These are phyloP conservation scores for Alternaria novae-zelandiae DNA, from an alignment of 2,329 filamentous ascomycete genomes.

Conservation along the genomic window DNA sequence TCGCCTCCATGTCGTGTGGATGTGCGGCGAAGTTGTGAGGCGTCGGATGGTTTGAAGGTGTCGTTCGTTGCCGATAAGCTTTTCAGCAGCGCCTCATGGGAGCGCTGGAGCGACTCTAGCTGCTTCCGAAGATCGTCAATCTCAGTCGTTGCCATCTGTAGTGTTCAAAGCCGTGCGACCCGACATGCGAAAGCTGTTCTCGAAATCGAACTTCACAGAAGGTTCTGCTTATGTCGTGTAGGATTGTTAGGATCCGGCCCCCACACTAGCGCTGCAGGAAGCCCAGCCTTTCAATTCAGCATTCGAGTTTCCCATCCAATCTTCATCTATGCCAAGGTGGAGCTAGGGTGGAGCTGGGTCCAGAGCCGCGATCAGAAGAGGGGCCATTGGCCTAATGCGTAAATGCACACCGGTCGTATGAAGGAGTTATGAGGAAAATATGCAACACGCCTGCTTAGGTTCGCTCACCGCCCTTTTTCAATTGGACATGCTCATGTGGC, in stretches of 20 bases:
- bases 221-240: slow-evolving; percentile 7
- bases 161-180: not conserved
- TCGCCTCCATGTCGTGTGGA: slow-evolving; percentile 30
- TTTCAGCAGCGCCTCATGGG: slow-evolving; percentile 39
- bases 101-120: slow-evolving; percentile 40
- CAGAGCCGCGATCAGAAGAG: not conserved
- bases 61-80: slow-evolving; percentile 38
- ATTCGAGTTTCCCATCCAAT: slow-evolving; percentile 21
- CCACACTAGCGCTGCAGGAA: slow-evolving; percentile 23
- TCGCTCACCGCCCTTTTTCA: slow-evolving; percentile 32
- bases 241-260: slow-evolving; percentile 15
- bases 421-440: slow-evolving; percentile 12
- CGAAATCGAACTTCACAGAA: not conserved
- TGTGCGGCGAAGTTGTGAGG: slow-evolving; percentile 28
- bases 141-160: slow-evolving; percentile 34
- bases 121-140: slow-evolving; percentile 43
- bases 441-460: slow-evolving; percentile 2
- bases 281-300: slow-evolving; percentile 25
- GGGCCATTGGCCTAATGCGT: slow-evolving; percentile 7
- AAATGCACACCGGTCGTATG: not conserved
- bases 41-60: slow-evolving; percentile 33
- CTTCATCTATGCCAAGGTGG: slow-evolving; percentile 21
- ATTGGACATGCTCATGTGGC: slow-evolving; percentile 7
- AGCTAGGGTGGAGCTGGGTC: slow-evolving; percentile 13
- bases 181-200: not conserved